A percentile compares a stretch with the other conserved stretches of the same genome.
These are phyloP conservation scores for Bruguiera gymnorhiza DNA, from an alignment of 345 rosid genomes.

Conservation along the genomic window DNA sequence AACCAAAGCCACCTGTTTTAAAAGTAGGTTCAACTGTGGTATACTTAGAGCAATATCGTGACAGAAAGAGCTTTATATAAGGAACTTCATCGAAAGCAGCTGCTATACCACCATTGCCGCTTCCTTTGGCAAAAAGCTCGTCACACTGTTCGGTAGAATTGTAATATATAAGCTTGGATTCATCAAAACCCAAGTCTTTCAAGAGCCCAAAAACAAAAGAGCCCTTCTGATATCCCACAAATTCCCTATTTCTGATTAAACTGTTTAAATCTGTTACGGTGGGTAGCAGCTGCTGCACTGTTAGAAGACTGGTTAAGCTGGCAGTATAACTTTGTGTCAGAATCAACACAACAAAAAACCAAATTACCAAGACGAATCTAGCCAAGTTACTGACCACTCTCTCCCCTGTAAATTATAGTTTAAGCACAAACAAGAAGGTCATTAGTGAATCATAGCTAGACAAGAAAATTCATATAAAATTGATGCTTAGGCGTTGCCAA, in stretches of 20 bases:
- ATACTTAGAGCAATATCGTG: no score
- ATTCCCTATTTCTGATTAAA: slow-evolving; percentile 32
- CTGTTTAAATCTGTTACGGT: slow-evolving; percentile 29
- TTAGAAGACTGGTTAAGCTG: slow-evolving; percentile 49
- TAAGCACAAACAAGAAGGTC: background rate
- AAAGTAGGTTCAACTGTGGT: no score
- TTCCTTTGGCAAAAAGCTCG: slow-evolving; percentile 5
- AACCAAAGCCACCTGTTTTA: background rate
- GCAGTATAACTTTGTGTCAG: slow-evolving; percentile 70
- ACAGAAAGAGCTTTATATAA: no score
- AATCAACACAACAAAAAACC: slow-evolving; percentile 61
- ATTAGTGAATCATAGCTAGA: no score
- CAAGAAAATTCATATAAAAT: background rate
- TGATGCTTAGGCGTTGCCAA: background rate
- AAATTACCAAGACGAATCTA: slow-evolving; percentile 41
- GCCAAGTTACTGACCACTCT: slow-evolving; percentile 48
- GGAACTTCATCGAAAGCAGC: background rate
- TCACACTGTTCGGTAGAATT: slow-evolving; percentile 20
- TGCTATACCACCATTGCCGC: background rate
- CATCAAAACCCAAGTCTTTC: slow-evolving; percentile 9
- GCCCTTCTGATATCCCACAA: slow-evolving; percentile 34
- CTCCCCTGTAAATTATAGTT: slow-evolving; percentile 39
- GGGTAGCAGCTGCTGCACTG: slow-evolving; percentile 49
- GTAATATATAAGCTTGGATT: slow-evolving; percentile 8
- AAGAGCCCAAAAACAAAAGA: slow-evolving; percentile 40